Evolutionary conservation across 2,329 filamentous ascomycete species (phyloP).

Genomic region (Aspergillus flavus): DNA sequence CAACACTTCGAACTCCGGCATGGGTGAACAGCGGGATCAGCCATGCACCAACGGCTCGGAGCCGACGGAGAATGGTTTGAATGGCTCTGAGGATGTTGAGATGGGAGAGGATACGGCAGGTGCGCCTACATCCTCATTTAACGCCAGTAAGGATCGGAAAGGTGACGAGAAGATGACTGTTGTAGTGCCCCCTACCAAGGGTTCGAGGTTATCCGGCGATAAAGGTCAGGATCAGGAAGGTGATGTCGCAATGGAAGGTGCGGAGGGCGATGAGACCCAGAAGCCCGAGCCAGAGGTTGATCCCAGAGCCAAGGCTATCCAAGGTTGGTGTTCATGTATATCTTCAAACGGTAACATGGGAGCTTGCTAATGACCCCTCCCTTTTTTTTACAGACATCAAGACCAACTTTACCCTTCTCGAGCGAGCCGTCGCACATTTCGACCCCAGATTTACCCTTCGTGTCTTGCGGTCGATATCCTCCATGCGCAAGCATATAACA

Average conservation of each 20-base stretch:
- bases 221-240: constrained; percentile 64
- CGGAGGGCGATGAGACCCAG: constrained; percentile 43
- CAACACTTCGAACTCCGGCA: constrained; percentile 45
- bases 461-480: constrained; percentile 92
- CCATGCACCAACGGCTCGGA: constrained; percentile 68
- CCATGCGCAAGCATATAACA: constrained; percentile 86
- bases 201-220: constrained; percentile 59
- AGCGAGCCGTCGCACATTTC: constrained; percentile 88
- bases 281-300: constrained; percentile 50
- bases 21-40: constrained; percentile 73
- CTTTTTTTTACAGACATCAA: constrained; percentile 69
- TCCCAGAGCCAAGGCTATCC: constrained; percentile 53
- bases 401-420: constrained; percentile 87
- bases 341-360: background rate
- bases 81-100: constrained; percentile 69
- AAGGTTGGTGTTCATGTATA: constrained; percentile 37
- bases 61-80: constrained; percentile 67
- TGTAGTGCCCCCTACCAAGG: constrained; percentile 74
- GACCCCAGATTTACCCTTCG: constrained; percentile 93
- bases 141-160: constrained; percentile 68
- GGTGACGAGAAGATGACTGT: constrained; percentile 79
- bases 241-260: constrained; percentile 71
- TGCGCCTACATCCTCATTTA: constrained; percentile 54
- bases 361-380: constrained; percentile 9
- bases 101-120: constrained; percentile 67